Evolutionary conservation across 2,329 filamentous ascomycete species (phyloP), one percentile per base, ranked within the genome.

Genomic region (Colletotrichum salicis): DNA sequence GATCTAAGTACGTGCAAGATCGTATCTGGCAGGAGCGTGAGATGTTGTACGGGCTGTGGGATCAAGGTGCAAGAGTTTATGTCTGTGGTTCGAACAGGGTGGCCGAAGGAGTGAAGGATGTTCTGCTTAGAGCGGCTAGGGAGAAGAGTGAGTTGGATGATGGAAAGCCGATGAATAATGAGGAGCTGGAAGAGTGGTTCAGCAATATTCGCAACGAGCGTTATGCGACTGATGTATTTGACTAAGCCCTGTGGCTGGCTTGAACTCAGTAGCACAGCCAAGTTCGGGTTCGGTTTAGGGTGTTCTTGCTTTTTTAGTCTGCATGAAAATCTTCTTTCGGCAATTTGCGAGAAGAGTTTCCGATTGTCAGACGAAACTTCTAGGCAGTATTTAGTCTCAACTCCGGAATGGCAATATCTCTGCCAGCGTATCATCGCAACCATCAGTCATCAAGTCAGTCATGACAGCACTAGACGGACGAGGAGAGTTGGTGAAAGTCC

Each of bases 171-270:
- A 71, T 61, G 61, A 61, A 57, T 2, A 33, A 61, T 4, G 84
- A 86, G 67, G 79, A 82, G 68, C 81, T 83, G 1, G 77, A 80
- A 60, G 79, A 79, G 68, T 88, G 85, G 86, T 87, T 88, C 75
- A 84, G 87, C 22, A 80, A 79, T 33, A 76, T 86, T 62, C 79
- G 85, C 66, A 90, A 90, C 69, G 85, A 87, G 79, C 80, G 89
- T 29, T 91, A 88, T 75, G 86, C 87, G 15, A 88, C 86, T 2
- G 89, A 91, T 81, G 89, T 91, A 19, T 91, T 91, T 82, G 87
- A 89, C 75, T 89, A 52, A 58, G 3, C n/a, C 5, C 27, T 3
- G 11, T 8, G 11, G 6, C 22, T 2, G 7, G 19, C 24, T 7
- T 15, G 19, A 22, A n/a, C 19, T 15, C 6, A n/a, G 7, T 10